Base-by-base conservation (phyloP, 1,284 basidiomycete genomes). In the Cutaneotrichosporon cavernicola region DNA sequence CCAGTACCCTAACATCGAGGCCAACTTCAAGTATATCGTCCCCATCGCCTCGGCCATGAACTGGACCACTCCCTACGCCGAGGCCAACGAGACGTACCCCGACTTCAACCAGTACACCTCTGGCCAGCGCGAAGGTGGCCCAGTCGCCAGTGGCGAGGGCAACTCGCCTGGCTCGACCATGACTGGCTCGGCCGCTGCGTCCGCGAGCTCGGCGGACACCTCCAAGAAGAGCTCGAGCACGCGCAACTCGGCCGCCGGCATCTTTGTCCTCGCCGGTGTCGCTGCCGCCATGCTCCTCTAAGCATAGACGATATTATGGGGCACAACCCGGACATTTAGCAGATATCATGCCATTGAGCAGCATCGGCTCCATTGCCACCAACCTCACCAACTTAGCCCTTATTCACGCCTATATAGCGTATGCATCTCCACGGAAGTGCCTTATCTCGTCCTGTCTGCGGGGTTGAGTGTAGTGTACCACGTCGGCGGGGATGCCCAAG, bases 31-130 rank as follows among this genome's bases (percentile, higher is more conserved):
- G 62, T 66, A 76, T 67, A 63, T 82, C 36, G 75, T 80, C 16
- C 80, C 81, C n/a, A 69, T 80, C 49, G 73, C 75, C 5, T 69
- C 75, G 6, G 81, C 78, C 43, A 73, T 72, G 71, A 83, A 81
- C 76, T 70, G 65, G 67, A 81, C 80, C 14, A 65, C 75, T 46
- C 83, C 82, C 0, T 84, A 84, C 70, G 73, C 69, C n/a, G 83
- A 84, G 72, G 65, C 69, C 52, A 73, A 79, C 68, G 72, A 78
- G 58, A 75, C 73, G 51, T 83, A 75, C 71, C 70, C 73, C 43
- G 62, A 69, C 60, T 77, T 76, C 56, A 52, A 58, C 18, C 49
- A 62, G 34, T 75, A 74, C 71, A 70, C 58, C 43, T 26, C 43
- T 26, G 57, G 57, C 46, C 32, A 47, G 26, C 31, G 18, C 22